Evolutionary conservation across 108 stramenopile species (phyloP).

Genomic region (Skeletonema grethae): DNA sequence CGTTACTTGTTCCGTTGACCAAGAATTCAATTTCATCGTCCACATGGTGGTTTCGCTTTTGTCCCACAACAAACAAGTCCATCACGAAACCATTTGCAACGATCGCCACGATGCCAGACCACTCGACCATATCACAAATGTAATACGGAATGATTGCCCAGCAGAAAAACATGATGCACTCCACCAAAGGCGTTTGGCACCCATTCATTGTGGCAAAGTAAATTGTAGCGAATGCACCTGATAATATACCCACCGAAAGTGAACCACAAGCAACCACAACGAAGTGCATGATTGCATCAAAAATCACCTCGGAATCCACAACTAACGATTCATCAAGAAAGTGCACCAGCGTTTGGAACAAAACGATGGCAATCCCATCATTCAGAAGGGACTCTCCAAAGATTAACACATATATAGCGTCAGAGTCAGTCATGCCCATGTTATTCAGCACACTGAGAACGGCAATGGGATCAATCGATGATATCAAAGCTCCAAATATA

Average conservation of each 20-base stretch:
- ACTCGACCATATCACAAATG: constrained; percentile 68
- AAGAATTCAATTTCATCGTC: constrained; percentile 53
- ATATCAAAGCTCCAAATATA: constrained; percentile 88
- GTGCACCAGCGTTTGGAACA: constrained; percentile 84
- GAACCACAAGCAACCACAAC: constrained; percentile 73
- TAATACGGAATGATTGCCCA: constrained; percentile 68
- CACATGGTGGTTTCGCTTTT: constrained; percentile 29
- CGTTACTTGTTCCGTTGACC: constrained; percentile 40
- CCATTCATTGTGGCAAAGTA: constrained; percentile 61
- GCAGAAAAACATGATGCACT: constrained; percentile 56
- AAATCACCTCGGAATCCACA: constrained; percentile 63
- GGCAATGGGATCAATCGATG: constrained; percentile 90
- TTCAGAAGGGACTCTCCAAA: constrained; percentile 96
- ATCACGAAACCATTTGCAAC: constrained; percentile 91
- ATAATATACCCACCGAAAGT: constrained; percentile 52
- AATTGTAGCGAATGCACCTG: constrained; percentile 51
- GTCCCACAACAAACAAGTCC: constrained; percentile 84
- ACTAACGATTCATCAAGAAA: constrained; percentile 81
- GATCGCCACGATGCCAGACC: constrained; percentile 93
- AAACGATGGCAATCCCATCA: constrained; percentile 92
- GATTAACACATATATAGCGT: constrained; percentile 85
- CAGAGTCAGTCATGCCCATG: constrained; percentile 76
- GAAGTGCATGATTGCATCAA: constrained; percentile 79
- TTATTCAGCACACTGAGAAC: constrained; percentile 74
- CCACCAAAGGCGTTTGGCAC: constrained; percentile 51